Percentiles rank a stretch among this genome's conserved stretches.
Conservation (phyloP, 2,329 filamentous ascomycete species). For the Uncinocarpus reesii region DNA sequence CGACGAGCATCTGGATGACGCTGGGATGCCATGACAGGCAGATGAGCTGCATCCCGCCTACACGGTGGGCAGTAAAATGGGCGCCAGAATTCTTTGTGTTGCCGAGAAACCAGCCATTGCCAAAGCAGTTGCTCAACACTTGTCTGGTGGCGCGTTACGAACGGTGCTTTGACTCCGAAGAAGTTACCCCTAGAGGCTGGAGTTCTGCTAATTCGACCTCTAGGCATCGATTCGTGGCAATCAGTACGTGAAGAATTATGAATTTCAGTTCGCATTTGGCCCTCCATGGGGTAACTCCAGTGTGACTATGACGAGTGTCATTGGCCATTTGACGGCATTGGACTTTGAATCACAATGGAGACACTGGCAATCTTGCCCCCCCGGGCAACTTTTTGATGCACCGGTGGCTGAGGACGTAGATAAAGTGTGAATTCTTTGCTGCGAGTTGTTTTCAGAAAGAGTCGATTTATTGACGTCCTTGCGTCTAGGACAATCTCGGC, state of each 20-base stretch:
- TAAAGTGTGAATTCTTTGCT: constrained; percentile 42
- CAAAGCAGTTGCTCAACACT: constrained; percentile 81
- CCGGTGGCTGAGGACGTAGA: constrained; percentile 59
- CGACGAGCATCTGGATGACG: neutral
- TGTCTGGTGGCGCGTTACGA: constrained; percentile 64
- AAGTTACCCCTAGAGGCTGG: neutral
- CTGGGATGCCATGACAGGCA: neutral
- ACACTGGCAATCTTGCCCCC: constrained; percentile 71
- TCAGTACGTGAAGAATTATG: constrained; percentile 85
- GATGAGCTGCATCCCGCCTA: constrained; percentile 11
- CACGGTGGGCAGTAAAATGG: constrained; percentile 25
- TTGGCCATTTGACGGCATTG: constrained; percentile 72
- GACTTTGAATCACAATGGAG: constrained; percentile 67
- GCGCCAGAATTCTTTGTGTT: constrained; percentile 57
- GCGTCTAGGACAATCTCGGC: constrained; percentile 58
- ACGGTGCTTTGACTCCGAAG: constrained; percentile 47
- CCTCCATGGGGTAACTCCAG: constrained; percentile 66
- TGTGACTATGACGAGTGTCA: constrained; percentile 88
- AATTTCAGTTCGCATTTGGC: constrained; percentile 81
- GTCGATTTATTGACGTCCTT: neutral
- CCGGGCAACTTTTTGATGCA: constrained; percentile 69
- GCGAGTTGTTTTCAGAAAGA: neutral
- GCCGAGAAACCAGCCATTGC: constrained; percentile 90
- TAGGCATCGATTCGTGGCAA: constrained; percentile 58
- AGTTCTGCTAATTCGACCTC: neutral